phyloP scores from a whole-genome alignment of 1,139 yeast genomes.

The Blastobotrys persicus region DNA sequence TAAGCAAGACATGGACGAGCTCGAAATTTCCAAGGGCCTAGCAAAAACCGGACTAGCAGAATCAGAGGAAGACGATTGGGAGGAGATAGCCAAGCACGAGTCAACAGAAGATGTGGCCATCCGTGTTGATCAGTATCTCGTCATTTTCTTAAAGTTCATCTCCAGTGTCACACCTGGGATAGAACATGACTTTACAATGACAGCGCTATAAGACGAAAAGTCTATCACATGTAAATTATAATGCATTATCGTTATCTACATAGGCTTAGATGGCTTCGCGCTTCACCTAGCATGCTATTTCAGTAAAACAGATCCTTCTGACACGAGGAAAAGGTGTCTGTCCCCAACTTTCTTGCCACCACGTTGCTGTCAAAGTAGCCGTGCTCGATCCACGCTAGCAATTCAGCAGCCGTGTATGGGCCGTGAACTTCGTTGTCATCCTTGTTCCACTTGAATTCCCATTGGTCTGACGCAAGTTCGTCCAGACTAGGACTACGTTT shows the following conservation, averaged over 20 bases:
- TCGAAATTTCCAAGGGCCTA: slow-evolving; percentile 40
- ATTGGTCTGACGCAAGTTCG: slow-evolving; percentile 28
- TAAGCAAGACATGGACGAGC: slow-evolving; percentile 29
- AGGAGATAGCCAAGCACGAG: slow-evolving; percentile 40
- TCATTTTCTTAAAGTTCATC: slow-evolving; percentile 86
- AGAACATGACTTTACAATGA: slow-evolving; percentile 96
- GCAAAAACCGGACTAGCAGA: slow-evolving; percentile 47
- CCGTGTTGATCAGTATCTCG: slow-evolving; percentile 85
- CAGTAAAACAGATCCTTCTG: neutral
- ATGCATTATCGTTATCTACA: neutral
- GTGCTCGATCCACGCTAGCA: slow-evolving; percentile 56
- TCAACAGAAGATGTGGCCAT: slow-evolving; percentile 43
- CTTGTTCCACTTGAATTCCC: slow-evolving; percentile 65
- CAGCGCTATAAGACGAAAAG: slow-evolving; percentile 42
- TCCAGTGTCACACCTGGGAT: slow-evolving; percentile 98
- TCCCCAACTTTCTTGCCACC: neutral
- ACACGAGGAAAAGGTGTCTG: neutral
- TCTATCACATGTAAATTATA: neutral
- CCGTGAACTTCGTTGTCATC: slow-evolving; percentile 51
- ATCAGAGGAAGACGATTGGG: slow-evolving; percentile 40
- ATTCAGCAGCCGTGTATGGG: slow-evolving; percentile 55
- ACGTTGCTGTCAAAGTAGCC: slow-evolving; percentile 49
- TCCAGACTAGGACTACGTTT: slow-evolving; percentile 24
- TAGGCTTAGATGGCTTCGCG: neutral
- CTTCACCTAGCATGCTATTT: too few relatives aligned